Percentiles rank a stretch among this genome's conserved stretches.
These are phyloP conservation scores for Fusarium sp. DNA, from an alignment of 2,329 filamentous ascomycete species.

Conservation along the genomic window DNA sequence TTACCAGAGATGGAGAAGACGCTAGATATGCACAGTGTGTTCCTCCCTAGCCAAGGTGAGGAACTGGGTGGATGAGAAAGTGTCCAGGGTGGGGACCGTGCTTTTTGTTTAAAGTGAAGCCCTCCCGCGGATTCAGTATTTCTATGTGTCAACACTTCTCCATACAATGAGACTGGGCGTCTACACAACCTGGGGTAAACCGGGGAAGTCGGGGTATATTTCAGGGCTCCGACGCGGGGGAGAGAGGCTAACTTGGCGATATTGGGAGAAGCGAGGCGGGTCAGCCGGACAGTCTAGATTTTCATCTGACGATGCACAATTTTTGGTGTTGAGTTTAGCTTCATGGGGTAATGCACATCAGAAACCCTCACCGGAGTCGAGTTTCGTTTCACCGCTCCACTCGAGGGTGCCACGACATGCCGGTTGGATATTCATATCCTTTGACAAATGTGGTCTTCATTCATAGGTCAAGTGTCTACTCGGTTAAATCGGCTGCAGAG, in stretches of 20 bases:
- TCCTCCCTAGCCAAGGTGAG: constrained; percentile 29
- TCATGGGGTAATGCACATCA: neutral
- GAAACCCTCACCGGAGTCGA: neutral
- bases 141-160: constrained; percentile 24
- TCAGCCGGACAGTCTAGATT: constrained; percentile 15
- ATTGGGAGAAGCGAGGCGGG: constrained; percentile 14
- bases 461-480: neutral
- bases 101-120: neutral
- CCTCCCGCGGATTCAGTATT: neutral
- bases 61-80: neutral
- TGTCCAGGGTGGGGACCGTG: neutral
- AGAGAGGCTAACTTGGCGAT: constrained; percentile 8
- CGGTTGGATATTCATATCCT: neutral
- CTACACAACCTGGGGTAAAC: constrained; percentile 30
- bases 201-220: constrained; percentile 27
- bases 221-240: neutral
- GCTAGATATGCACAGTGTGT: constrained; percentile 38
- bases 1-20: constrained; percentile 8
- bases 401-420: constrained; percentile 1
- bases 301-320: constrained; percentile 4
- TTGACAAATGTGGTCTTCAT: neutral
- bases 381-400: neutral
- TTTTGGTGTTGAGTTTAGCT: constrained; percentile 1
- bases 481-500: neutral
- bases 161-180: neutral